Conservation (phyloP, 768 basidiomycete species). For the Lactarius psammicola region DNA sequence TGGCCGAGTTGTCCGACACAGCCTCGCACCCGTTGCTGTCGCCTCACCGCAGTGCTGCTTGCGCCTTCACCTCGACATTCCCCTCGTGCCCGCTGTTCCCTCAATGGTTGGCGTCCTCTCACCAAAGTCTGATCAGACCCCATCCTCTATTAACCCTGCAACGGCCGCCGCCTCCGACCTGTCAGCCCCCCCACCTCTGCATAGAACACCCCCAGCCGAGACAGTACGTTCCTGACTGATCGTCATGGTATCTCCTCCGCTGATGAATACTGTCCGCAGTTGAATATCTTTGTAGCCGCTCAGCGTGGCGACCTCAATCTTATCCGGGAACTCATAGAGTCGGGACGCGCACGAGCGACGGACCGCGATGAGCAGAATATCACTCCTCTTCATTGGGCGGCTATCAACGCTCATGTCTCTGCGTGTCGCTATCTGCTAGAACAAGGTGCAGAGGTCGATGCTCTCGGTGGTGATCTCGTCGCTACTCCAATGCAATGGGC, state of each 20-base stretch:
- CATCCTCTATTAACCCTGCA: slow-evolving; percentile 42
- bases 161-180: slow-evolving; percentile 46
- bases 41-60: background rate
- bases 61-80: slow-evolving; percentile 1
- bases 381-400: slow-evolving; percentile 96
- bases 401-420: slow-evolving; percentile 92
- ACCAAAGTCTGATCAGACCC: slow-evolving; percentile 51
- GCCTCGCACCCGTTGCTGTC: background rate
- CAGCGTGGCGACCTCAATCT: slow-evolving; percentile 79
- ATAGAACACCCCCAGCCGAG: background rate
- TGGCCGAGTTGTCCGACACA: background rate
- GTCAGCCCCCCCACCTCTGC: slow-evolving; percentile 31
- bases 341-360: slow-evolving; percentile 64
- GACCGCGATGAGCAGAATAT: slow-evolving; percentile 90
- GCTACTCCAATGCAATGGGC: slow-evolving; percentile 99
- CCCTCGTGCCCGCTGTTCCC: background rate
- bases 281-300: slow-evolving; percentile 77
- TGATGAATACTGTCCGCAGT: slow-evolving; percentile 36
- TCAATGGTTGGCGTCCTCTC: slow-evolving; percentile 37
- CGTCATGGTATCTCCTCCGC: background rate
- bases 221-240: slow-evolving; percentile 9
- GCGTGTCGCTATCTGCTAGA: slow-evolving; percentile 86
- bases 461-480: slow-evolving; percentile 87
- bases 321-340: slow-evolving; percentile 65
- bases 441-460: slow-evolving; percentile 93